Conservation (phyloP, 176 grass and related monocot species). For the Aegilops umbellulata region DNA sequence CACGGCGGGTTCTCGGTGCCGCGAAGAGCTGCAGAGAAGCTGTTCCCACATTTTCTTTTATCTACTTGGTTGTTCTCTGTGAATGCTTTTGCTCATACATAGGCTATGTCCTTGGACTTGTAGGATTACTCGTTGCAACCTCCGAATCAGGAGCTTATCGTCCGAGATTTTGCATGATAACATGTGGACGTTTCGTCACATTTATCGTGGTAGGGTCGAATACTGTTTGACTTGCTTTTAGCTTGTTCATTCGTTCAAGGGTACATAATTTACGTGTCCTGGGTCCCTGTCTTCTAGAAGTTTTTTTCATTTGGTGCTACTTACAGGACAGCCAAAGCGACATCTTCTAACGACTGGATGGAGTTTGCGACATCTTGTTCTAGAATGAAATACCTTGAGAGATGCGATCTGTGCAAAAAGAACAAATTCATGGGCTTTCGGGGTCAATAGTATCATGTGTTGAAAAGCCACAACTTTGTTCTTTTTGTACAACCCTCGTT, state of each 20-base stretch:
- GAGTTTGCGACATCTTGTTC: constrained; percentile 40
- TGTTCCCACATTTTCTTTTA: constrained; percentile 60
- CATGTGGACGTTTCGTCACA: constrained; percentile 98
- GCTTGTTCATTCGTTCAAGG: neutral
- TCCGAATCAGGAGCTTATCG: constrained; percentile 91
- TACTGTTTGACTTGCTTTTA: constrained; percentile 25
- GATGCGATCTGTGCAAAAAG: too few species aligned
- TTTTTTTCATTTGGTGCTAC: constrained; percentile 17
- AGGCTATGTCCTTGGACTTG: constrained; percentile 6
- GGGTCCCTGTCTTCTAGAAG: neutral
- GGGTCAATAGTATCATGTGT: too few species aligned
- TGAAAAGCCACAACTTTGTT: too few species aligned
- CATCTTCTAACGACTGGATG: constrained; percentile 99
- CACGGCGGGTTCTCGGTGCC: constrained; percentile 99
- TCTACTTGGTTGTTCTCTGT: neutral
- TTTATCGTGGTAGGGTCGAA: constrained; percentile 88
- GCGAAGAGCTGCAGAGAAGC: constrained; percentile 82
- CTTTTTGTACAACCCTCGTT: too few species aligned
- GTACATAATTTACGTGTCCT: too few species aligned
- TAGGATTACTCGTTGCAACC: constrained; percentile 98
- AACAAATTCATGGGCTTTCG: too few species aligned
- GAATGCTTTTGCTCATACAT: constrained; percentile 21
- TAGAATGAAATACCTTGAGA: too few species aligned
- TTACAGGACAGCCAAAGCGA: constrained; percentile 87
- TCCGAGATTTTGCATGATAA: constrained; percentile 93